A percentile compares a stretch with the other conserved stretches of the same genome.
Conservation (phyloP, 495 filamentous ascomycete genomes). For the Aspergillus sclerotiicarbonarius region DNA sequence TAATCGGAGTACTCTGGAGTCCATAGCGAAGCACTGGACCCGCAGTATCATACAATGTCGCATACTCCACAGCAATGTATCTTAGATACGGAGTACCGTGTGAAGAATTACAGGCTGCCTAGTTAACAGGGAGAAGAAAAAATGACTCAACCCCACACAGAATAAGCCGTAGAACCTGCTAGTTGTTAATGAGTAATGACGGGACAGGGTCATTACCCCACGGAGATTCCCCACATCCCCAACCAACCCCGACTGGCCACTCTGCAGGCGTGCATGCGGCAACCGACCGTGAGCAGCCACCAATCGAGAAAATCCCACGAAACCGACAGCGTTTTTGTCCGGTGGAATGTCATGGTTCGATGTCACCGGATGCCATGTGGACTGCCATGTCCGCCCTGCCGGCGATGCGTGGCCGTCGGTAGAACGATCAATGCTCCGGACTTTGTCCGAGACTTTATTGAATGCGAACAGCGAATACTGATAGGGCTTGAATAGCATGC, state of each 20-base stretch:
- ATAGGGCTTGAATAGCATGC: not conserved
- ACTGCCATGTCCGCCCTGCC: not conserved
- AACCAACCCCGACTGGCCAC: not conserved
- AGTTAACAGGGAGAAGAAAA: not conserved
- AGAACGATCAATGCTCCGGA: not conserved
- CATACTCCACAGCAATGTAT: not conserved
- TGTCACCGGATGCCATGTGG: not conserved
- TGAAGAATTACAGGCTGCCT: not conserved
- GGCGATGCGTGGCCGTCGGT: not conserved
- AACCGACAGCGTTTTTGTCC: not conserved
- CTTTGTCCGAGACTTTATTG: not conserved
- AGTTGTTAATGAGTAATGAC: not conserved
- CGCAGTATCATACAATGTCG: not conserved
- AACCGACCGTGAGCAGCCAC: not conserved
- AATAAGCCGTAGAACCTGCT: not conserved
- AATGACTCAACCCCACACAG: not conserved
- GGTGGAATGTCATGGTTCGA: not conserved
- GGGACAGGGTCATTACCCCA: not conserved
- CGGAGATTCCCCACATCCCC: constrained; percentile 6
- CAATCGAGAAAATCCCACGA: not conserved
- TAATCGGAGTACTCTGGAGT: not conserved
- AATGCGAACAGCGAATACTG: not conserved
- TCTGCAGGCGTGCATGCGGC: not conserved
- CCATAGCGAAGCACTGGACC: not conserved
- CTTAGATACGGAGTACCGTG: not conserved